Base-by-base conservation (phyloP, 495 filamentous ascomycete species). In the Neurospora sp. region DNA sequence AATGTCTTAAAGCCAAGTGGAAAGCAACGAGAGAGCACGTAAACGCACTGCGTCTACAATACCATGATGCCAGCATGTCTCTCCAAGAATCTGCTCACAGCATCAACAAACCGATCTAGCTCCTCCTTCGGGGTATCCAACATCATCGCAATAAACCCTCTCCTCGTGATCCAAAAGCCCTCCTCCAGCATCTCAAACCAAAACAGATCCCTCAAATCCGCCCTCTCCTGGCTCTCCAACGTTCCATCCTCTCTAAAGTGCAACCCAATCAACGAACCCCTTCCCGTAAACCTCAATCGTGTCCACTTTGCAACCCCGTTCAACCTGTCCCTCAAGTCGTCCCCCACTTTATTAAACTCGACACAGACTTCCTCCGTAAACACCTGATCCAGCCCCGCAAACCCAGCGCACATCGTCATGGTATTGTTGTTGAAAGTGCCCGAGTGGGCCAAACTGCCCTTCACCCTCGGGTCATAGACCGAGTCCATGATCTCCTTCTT, bases 381-480 rank as follows among this genome's bases (percentile, higher is more conserved):
- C 1, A 88, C 77, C 40, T 82, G 69, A 10, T 75, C 72, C 12
- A 89, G 75, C 4, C 82, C 88, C 8, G 79, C 80, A 72, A 80
- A 82, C 6, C 88, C 90, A 7, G 84, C 87, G 38, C 80, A 82
- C 87, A 91, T 90, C 1, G 85, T 85, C 14, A 91, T 76, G 2
- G 86, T 85, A 74, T 92, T 92, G 75, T 92, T 92, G 71, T 92
- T 91, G 76, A 90, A 92, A 0, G 90, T 92, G 0, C 90, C 90
- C 0, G 89, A 87, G 73, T 92, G 90, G 66, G 80, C 72, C 39
- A 85, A 72, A 44, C 78, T 46, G 31, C 76, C 74, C 11, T 66
- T 20, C 14, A 74, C 72, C 2, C 81, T 72, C 6, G 88, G 88
- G 75, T 91, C 88, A 78, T 87, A 91, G 38, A 89, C 78, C 0